Evolutionary conservation across 2,329 filamentous ascomycete genomes (phyloP).

Genomic region (Dactylellina parvicollis): DNA sequence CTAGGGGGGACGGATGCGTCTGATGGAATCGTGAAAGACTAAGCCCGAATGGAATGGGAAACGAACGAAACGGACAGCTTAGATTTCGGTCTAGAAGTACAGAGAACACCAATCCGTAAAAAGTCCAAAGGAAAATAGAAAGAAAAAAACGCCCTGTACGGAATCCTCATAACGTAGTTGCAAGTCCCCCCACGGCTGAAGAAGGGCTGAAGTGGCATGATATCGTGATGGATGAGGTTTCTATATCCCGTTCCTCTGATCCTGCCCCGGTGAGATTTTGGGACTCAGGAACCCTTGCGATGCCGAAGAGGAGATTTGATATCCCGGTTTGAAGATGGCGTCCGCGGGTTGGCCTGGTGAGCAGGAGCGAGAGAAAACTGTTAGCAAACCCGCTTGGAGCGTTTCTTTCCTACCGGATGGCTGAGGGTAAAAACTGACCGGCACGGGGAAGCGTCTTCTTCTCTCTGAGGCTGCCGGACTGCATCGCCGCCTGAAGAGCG

Average conservation of each 20-base stretch:
- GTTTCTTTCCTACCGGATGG: neutral
- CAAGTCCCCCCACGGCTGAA: neutral
- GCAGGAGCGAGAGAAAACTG: neutral
- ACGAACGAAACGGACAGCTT: no score
- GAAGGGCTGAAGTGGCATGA: no score
- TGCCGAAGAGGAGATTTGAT: slow-evolving; percentile 11
- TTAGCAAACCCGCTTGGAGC: neutral
- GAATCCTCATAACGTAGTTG: no score
- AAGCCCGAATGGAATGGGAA: neutral
- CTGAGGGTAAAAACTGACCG: slow-evolving; percentile 5
- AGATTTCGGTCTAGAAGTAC: no score
- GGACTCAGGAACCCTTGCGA: slow-evolving; percentile 28
- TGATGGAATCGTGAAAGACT: neutral
- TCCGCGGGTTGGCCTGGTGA: slow-evolving; percentile 13
- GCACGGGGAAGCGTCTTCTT: slow-evolving; percentile 18
- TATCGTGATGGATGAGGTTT: neutral
- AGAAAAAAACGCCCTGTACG: neutral
- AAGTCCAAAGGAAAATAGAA: neutral
- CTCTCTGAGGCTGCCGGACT: slow-evolving; percentile 24
- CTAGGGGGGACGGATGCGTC: neutral
- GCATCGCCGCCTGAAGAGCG: slow-evolving; percentile 40
- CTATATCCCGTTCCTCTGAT: neutral
- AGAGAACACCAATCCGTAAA: neutral
- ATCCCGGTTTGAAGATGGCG: slow-evolving; percentile 44
- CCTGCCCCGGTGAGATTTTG: slow-evolving; percentile 27